Evolutionary conservation across 805 yeast species (phyloP).

Genomic region (Lachancea sp.): DNA sequence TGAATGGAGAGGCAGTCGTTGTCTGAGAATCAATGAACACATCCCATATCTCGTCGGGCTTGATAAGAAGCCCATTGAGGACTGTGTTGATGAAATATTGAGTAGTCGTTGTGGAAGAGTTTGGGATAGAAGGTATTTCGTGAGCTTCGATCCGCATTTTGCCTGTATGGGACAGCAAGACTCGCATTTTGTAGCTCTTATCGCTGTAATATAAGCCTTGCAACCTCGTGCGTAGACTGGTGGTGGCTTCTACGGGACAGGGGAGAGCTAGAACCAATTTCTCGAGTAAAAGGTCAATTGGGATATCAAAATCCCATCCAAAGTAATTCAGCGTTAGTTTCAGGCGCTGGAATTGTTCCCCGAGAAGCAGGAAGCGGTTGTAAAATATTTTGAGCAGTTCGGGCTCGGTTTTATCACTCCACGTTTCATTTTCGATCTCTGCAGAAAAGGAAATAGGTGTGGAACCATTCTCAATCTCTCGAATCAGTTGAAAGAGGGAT

Average conservation of each 20-base stretch:
- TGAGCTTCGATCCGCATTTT: constrained; percentile 35
- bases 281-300: constrained; percentile 38
- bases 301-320: constrained; percentile 40
- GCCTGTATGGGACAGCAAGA: constrained; percentile 37
- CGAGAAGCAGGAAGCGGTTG: constrained; percentile 51
- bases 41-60: constrained; percentile 40
- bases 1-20: constrained; percentile 59
- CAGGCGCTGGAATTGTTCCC: constrained; percentile 58
- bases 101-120: background rate
- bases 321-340: constrained; percentile 50
- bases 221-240: constrained; percentile 13
- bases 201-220: constrained; percentile 22
- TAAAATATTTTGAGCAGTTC: constrained; percentile 16
- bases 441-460: constrained; percentile 20
- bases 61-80: constrained; percentile 22
- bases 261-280: constrained; percentile 37
- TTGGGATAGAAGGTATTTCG: constrained; percentile 19
- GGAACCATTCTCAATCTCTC: background rate
- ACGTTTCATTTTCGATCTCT: background rate
- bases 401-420: background rate
- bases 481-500: background rate
- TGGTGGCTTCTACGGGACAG: constrained; percentile 10
- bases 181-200: constrained; percentile 43
- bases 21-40: constrained; percentile 55
- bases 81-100: constrained; percentile 28